These are phyloP conservation scores for Rosa rugosa DNA, from an alignment of 306 rosid species.

Conservation along the genomic window DNA sequence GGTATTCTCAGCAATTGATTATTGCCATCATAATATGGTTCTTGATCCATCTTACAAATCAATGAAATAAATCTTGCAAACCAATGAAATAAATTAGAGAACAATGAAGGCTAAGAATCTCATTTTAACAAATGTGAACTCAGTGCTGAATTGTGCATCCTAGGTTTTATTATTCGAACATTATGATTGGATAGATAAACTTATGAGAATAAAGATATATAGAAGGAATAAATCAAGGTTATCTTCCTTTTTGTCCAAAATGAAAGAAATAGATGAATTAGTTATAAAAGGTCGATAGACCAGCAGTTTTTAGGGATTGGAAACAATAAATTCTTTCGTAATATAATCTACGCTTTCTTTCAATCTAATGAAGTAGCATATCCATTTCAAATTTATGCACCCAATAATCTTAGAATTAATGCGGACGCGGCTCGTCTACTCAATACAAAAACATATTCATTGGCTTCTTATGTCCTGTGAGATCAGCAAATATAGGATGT, in stretches of 20 bases:
- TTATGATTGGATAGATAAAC: background rate
- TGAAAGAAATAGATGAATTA: background rate
- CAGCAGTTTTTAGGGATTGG: background rate
- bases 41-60: background rate
- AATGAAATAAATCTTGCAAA: background rate
- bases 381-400: background rate
- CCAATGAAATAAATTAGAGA: background rate
- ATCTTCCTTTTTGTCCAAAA: background rate
- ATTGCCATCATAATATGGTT: background rate
- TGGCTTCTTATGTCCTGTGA: background rate
- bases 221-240: background rate
- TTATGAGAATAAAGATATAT: no score
- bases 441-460: background rate
- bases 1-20: conserved; percentile 12
- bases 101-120: background rate
- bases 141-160: background rate
- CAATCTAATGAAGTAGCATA: background rate
- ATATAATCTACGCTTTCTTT: no score
- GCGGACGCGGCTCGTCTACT: background rate
- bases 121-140: background rate
- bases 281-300: background rate
- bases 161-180: background rate
- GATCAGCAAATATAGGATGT: background rate
- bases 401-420: no score
- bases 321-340: no score